Evolutionary conservation across 1,284 basidiomycete species (phyloP), one percentile per base, ranked within the genome.

Genomic region (Coriolopsis trogii): DNA sequence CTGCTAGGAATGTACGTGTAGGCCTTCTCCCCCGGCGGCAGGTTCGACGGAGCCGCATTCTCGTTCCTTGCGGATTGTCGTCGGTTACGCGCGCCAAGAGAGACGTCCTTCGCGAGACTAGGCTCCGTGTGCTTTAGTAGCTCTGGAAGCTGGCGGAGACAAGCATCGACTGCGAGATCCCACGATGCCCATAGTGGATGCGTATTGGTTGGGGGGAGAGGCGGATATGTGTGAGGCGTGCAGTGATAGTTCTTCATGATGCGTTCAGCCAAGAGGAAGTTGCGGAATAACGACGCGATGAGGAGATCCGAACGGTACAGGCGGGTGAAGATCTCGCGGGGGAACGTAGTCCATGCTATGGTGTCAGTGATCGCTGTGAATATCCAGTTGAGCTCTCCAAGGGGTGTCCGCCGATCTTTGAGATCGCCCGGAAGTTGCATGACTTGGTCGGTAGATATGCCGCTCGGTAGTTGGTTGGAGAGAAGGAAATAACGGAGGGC

Each of bases 171-270:
- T 0, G 96, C 96, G 4, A 98, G 82, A 72, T 99, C 97, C 96
- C 97, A 99, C 3, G 93, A 92, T 46, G 91, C 88, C 96, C 96
- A 99, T 12, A 99, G 78, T 0, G 91, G 87, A 67, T 99, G 96
- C 12, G 95, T 96, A 67, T 98, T 95, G 16, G 96, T 98, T 4
- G 94, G 80, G 3, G 96, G 95, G 8, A 99, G 84, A 16, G 90
- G 82, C 16, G 96, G 97, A 59, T 89, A 89, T 0, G 95, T 97
- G 64, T 97, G 91, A 0, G 96, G 96, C 8, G 95, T 98, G 72
- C 97, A 99, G 64, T 96, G 90, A 69, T 98, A 98, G 63, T 95
- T 92, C 65, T 95, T 93, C 96, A 99, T 98, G 66, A 99, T 95
- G 18, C 96, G 84, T 72, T 99, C 95, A 1, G 97, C 96, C 18